phyloP scores from a whole-genome alignment of 495 filamentous ascomycete species.

The Hypoxylon intermedium region DNA sequence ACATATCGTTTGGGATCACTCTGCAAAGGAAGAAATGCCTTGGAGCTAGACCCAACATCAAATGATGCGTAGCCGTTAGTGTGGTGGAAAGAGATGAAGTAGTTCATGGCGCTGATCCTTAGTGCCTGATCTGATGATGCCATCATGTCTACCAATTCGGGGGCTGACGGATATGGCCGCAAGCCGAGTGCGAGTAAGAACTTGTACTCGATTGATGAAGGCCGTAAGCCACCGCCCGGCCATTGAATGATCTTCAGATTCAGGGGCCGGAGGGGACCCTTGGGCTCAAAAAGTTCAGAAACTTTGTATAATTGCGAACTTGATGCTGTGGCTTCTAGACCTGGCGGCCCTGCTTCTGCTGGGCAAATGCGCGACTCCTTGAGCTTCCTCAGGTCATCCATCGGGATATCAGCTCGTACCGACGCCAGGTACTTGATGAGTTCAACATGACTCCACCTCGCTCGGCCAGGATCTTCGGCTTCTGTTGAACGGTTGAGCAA shows the following conservation, averaged over 20 bases:
- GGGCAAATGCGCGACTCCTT: slow-evolving; percentile 79
- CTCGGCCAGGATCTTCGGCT: slow-evolving; percentile 47
- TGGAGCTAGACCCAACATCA: slow-evolving; percentile 60
- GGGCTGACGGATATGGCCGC: slow-evolving; percentile 68
- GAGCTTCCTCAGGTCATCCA: slow-evolving; percentile 80
- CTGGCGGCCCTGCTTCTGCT: slow-evolving; percentile 67
- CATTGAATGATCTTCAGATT: slow-evolving; percentile 83
- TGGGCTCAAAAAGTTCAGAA: slow-evolving; percentile 85
- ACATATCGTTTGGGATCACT: slow-evolving; percentile 67
- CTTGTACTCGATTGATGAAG: slow-evolving; percentile 69
- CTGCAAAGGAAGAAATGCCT: slow-evolving; percentile 77
- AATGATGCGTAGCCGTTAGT: slow-evolving; percentile 73
- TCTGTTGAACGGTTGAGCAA: slow-evolving; percentile 66
- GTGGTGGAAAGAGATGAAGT: slow-evolving; percentile 80
- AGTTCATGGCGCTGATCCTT: slow-evolving; percentile 74
- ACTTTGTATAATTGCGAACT: slow-evolving; percentile 71
- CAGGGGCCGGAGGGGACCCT: slow-evolving; percentile 69
- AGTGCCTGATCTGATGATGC: slow-evolving; percentile 64
- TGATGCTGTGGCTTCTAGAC: slow-evolving; percentile 50
- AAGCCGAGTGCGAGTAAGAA: slow-evolving; percentile 78
- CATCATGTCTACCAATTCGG: slow-evolving; percentile 79
- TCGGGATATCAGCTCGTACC: slow-evolving; percentile 87
- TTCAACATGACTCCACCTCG: slow-evolving; percentile 90
- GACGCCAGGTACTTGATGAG: slow-evolving; percentile 92
- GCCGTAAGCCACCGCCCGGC: slow-evolving; percentile 69